These are phyloP conservation scores for Trichoderma endophyticum DNA, from an alignment of 2,329 filamentous ascomycete genomes.

Conservation along the genomic window DNA sequence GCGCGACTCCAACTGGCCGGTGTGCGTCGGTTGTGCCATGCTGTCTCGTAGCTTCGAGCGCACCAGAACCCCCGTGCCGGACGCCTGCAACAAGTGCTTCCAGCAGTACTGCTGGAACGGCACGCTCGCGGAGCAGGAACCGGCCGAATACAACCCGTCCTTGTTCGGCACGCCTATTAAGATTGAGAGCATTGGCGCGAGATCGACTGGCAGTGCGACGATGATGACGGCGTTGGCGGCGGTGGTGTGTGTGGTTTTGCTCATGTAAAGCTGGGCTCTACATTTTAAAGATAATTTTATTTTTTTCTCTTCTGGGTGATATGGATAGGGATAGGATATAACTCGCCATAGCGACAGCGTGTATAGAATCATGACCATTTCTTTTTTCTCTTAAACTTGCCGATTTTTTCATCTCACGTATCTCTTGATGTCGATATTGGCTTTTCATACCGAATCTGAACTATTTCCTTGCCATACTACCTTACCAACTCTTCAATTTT, in stretches of 20 bases:
- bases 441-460: too few species aligned
- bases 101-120: conserved; percentile 89
- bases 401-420: neutral
- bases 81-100: conserved; percentile 75
- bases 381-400: too few species aligned
- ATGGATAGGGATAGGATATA: neutral
- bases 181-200: conserved; percentile 22
- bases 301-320: neutral
- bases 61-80: conserved; percentile 65
- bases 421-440: too few species aligned
- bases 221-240: conserved; percentile 22
- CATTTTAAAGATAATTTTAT: neutral
- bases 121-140: conserved; percentile 41
- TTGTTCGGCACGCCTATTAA: conserved; percentile 29
- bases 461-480: neutral
- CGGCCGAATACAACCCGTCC: conserved; percentile 34
- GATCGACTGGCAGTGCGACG: conserved; percentile 21
- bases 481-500: neutral
- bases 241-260: conserved; percentile 24
- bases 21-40: conserved; percentile 85
- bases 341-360: neutral
- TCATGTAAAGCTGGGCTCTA: conserved; percentile 6
- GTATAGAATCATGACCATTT: neutral
- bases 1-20: conserved; percentile 69
- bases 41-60: conserved; percentile 71